Evolutionary conservation across 805 yeast genomes (phyloP).

Genomic region (Zygosaccharomyces bisporus): DNA sequence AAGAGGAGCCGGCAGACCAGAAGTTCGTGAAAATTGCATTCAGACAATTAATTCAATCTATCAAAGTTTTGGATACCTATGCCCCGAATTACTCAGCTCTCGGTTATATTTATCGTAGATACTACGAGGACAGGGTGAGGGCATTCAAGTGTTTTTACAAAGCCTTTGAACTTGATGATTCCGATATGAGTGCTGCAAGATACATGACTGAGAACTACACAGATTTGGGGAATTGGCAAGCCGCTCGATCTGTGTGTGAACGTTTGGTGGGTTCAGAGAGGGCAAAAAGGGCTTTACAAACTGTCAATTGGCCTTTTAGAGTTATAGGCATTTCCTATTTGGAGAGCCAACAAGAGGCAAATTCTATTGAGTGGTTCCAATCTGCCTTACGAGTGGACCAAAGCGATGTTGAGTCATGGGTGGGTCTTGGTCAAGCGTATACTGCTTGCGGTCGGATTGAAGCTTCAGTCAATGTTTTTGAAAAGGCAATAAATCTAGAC

Average conservation of each 20-base stretch:
- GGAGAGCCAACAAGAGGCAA: conserved; percentile 64
- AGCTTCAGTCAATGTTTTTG: conserved; percentile 81
- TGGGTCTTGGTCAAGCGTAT: conserved; percentile 97
- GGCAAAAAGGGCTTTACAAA: conserved; percentile 47
- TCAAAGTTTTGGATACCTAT: conserved; percentile 58
- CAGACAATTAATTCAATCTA: conserved; percentile 52
- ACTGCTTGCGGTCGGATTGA: conserved; percentile 77
- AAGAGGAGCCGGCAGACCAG: conserved; percentile 16
- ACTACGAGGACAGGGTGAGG: conserved; percentile 55
- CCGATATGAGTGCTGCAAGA: conserved; percentile 71
- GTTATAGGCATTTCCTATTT: conserved; percentile 76
- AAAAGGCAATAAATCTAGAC: conserved; percentile 54
- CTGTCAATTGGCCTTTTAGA: conserved; percentile 79
- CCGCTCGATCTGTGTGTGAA: conserved; percentile 70
- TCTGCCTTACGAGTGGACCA: conserved; percentile 69
- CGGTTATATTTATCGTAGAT: conserved; percentile 65
- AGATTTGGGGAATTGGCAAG: conserved; percentile 69
- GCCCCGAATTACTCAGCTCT: conserved; percentile 81
- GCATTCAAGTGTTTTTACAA: conserved; percentile 84
- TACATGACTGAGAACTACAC: conserved; percentile 70
- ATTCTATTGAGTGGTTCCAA: conserved; percentile 88
- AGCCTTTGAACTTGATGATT: conserved; percentile 82
- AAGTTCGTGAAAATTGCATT: conserved; percentile 48
- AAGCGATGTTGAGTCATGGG: conserved; percentile 76
- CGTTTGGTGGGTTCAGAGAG: conserved; percentile 62